Conservation (phyloP, 345 rosid genomes). For the Pistacia integerrima region DNA sequence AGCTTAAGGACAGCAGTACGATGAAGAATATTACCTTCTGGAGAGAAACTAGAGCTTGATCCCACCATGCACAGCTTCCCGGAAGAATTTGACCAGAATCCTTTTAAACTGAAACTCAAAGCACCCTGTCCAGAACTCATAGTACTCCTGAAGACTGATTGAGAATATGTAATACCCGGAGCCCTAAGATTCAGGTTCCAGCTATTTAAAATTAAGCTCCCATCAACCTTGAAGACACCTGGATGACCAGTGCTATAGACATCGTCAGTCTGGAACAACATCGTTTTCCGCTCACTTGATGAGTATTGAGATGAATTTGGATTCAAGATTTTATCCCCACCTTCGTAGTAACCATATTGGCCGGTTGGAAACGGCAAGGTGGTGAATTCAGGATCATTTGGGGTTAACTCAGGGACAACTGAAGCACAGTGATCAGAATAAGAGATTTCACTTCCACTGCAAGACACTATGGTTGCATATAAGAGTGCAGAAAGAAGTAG, state of each 20-base stretch:
- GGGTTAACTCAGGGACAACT: background rate
- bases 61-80: constrained; percentile 48
- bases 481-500: background rate
- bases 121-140: background rate
- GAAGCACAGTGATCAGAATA: constrained; percentile 15
- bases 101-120: constrained; percentile 29
- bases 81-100: constrained; percentile 32
- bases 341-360: constrained; percentile 33
- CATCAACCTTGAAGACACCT: constrained; percentile 31
- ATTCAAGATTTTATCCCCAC: constrained; percentile 24
- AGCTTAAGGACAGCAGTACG: constrained; percentile 30
- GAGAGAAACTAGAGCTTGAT: constrained; percentile 12
- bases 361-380: constrained; percentile 24
- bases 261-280: constrained; percentile 16
- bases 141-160: background rate
- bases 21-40: constrained; percentile 18
- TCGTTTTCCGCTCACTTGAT: background rate
- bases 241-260: constrained; percentile 20
- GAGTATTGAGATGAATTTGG: background rate
- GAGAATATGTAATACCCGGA: background rate
- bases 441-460: constrained; percentile 16
- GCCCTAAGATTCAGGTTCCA: background rate
- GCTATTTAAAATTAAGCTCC: constrained; percentile 18
- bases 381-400: constrained; percentile 17
- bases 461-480: background rate